Evolutionary conservation across 2,329 filamentous ascomycete species (phyloP), one percentile per base, ranked within the genome.

Genomic region (Neoarthrinium moseri): DNA sequence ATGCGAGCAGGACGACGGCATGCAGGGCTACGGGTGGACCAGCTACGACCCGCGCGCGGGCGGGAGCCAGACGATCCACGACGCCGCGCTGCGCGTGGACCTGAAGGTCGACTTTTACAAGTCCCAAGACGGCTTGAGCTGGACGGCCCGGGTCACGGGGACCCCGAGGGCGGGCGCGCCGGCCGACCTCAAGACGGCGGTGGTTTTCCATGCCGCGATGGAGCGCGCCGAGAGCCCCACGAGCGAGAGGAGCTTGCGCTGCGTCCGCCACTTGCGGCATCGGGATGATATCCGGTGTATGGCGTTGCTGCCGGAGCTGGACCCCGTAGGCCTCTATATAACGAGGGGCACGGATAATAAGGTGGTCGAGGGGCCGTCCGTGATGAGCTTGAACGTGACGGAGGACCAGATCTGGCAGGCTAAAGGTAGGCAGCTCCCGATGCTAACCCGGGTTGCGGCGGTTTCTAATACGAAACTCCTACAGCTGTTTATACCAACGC

Each of bases 91-190:
- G 58, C 74, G 72, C 42, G 68, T 87, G 43, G 83, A 87, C 61
- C 69, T 87, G 46, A 83, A 81, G n/a, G 86, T 84, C 48, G 80
- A 85, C 51, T 86, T 87, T 61, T 74, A 86, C 56, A 87, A 87
- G 62, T 74, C 85, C 32, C 78, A 82, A 10, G 81, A 82, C n/a
- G 81, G 81, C 41, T 62, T 73, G 46, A 84, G 76, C 57, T 87
- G 84, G 84, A 83, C 76, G 32, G 81, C 81, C 43, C 73, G 82
- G 44, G 77, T 87, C 48, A 82, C 78, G 56, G 84, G 84, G 11
- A 74, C 69, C 10, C 79, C 78, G 32, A 73, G 81, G 42, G 73
- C 78, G 20, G 80, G 81, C 60, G 81, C 70, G 2, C 66, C 72
- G 20, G 64, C 67, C 1, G 66, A 77, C 37, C 64, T 83, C 41